These are phyloP conservation scores for Citrus trifoliata DNA, from an alignment of 345 rosid genomes.

Conservation along the genomic window DNA sequence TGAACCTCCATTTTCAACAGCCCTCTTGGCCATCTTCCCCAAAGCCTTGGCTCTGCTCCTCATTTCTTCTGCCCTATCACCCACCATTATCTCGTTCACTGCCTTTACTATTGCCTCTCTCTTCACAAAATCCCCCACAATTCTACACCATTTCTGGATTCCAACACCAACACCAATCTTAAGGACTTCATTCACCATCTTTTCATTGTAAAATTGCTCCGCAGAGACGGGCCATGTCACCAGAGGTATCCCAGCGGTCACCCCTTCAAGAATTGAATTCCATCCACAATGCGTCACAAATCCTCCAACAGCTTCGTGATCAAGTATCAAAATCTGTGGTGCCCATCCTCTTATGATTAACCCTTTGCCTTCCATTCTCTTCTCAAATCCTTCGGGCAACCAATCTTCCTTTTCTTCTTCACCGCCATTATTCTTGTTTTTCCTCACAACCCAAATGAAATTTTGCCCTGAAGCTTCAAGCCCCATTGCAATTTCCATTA, in stretches of 20 bases:
- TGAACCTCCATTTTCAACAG: slow-evolving; percentile 37
- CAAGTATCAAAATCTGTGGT: slow-evolving; percentile 56
- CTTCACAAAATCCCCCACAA: slow-evolving; percentile 24
- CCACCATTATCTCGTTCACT: slow-evolving; percentile 33
- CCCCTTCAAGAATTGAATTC: slow-evolving; percentile 56
- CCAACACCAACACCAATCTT: slow-evolving; percentile 42
- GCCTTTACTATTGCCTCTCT: slow-evolving; percentile 36
- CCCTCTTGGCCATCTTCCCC: slow-evolving; percentile 23
- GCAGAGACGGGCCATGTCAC: slow-evolving; percentile 47
- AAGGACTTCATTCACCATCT: slow-evolving; percentile 37
- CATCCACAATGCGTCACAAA: slow-evolving; percentile 61
- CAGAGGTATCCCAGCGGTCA: slow-evolving; percentile 50
- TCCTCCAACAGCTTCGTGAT: slow-evolving; percentile 48
- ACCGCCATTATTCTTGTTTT: background rate
- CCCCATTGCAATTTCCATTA: slow-evolving; percentile 37
- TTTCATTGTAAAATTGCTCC: slow-evolving; percentile 56
- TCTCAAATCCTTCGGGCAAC: slow-evolving; percentile 38
- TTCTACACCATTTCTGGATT: slow-evolving; percentile 21
- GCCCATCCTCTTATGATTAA: slow-evolving; percentile 61
- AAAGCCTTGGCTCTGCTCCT: slow-evolving; percentile 28
- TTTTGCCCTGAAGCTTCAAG: slow-evolving; percentile 38
- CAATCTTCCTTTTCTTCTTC: slow-evolving; percentile 30
- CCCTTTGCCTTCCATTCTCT: slow-evolving; percentile 36
- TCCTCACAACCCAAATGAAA: slow-evolving; percentile 50
- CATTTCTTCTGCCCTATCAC: slow-evolving; percentile 25